phyloP scores from a whole-genome alignment of 495 filamentous ascomycete species.

The Hapsidospora chrysogenum region DNA sequence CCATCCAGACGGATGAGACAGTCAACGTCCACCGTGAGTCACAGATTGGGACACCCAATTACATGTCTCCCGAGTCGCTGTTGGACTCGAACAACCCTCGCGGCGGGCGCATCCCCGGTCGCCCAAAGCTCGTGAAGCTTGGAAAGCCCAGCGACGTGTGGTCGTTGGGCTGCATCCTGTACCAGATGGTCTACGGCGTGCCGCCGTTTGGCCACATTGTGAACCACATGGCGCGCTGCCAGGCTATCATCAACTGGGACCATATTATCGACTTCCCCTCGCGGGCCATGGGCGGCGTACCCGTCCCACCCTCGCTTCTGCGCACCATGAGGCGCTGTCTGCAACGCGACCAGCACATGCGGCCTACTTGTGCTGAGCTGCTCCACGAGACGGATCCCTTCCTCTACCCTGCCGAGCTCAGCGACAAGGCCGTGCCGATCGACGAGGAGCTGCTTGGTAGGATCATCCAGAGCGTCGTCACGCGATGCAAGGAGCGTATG shows the following conservation, averaged over 20 bases:
- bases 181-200: constrained; percentile 91
- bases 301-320: constrained; percentile 53
- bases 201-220: constrained; percentile 86
- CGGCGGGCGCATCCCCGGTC: constrained; percentile 33
- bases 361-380: constrained; percentile 66
- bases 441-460: constrained; percentile 59
- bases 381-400: constrained; percentile 59
- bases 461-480: constrained; percentile 61
- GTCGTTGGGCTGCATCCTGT: constrained; percentile 90
- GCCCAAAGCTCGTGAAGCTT: constrained; percentile 75
- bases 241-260: constrained; percentile 79
- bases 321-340: constrained; percentile 65
- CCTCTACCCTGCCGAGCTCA: constrained; percentile 50
- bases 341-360: constrained; percentile 54
- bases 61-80: constrained; percentile 92
- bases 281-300: constrained; percentile 52
- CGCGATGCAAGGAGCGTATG: constrained; percentile 50
- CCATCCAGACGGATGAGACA: constrained; percentile 82
- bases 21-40: constrained; percentile 94
- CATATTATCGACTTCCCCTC: constrained; percentile 70
- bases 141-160: constrained; percentile 93
- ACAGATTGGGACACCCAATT: constrained; percentile 91
- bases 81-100: constrained; percentile 59
- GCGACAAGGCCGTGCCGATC: constrained; percentile 50
- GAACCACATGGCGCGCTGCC: constrained; percentile 54